Conservation (phyloP, 768 basidiomycete species). For the Mycena chlorophos region DNA sequence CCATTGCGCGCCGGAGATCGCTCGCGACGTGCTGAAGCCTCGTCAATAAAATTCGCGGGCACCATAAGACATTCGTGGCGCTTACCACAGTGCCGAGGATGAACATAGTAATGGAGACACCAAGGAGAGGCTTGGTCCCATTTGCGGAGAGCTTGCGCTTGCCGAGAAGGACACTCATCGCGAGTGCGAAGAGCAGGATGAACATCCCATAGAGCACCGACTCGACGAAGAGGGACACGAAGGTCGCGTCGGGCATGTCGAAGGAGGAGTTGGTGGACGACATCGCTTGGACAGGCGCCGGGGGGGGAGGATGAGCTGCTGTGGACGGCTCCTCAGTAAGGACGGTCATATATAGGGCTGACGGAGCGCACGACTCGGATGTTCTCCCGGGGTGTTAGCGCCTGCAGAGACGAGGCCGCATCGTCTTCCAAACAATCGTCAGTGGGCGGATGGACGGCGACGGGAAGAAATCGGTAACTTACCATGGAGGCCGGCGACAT, state of each 20-base stretch:
- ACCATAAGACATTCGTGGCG: neutral
- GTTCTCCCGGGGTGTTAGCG: too few species aligned
- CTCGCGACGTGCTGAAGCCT: slow-evolving; percentile 2
- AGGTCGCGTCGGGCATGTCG: neutral
- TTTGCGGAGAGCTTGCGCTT: neutral
- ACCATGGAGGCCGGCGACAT: too few species aligned
- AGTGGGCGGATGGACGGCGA: too few species aligned
- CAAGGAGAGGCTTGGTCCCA: neutral
- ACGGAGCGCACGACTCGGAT: too few species aligned
- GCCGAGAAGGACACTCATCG: neutral
- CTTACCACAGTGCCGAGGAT: slow-evolving; percentile 2
- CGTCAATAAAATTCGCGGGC: neutral
- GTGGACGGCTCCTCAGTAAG: too few species aligned
- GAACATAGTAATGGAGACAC: neutral
- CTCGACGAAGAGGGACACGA: neutral
- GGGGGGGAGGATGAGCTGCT: too few species aligned
- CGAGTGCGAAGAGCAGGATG: neutral
- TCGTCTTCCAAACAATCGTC: too few species aligned
- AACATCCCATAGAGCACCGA: neutral
- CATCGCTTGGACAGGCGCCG: too few species aligned
- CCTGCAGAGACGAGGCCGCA: too few species aligned
- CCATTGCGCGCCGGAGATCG: slow-evolving; percentile 4
- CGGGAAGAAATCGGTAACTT: too few species aligned
- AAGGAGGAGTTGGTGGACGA: too few species aligned
- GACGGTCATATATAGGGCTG: too few species aligned